These are phyloP conservation scores for Musa itinerans DNA, from an alignment of 176 grass and related monocot species.

Conservation along the genomic window DNA sequence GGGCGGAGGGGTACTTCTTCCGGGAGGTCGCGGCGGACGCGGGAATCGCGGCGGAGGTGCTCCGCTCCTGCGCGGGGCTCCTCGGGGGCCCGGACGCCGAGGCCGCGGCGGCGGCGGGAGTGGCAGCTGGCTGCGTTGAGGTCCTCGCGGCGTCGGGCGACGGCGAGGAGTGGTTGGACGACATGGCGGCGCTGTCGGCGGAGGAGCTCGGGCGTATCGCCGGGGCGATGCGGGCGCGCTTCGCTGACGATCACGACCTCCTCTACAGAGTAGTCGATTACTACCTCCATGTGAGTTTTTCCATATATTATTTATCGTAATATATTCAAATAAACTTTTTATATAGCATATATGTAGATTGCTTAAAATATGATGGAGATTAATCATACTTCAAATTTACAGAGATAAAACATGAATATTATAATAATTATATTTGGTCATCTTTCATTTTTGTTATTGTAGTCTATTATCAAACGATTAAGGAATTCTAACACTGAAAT, in stretches of 20 bases:
- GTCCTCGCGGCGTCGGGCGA: slow-evolving; percentile 31
- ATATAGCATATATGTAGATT: no score
- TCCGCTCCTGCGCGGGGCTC: slow-evolving; percentile 40
- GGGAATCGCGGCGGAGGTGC: slow-evolving; percentile 25
- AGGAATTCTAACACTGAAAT: no score
- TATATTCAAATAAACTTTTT: no score
- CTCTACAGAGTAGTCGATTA: slow-evolving; percentile 70
- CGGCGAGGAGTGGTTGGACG: slow-evolving; percentile 50
- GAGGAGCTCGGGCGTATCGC: slow-evolving; percentile 41
- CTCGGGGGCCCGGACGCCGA: slow-evolving; percentile 34
- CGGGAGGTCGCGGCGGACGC: slow-evolving; percentile 55
- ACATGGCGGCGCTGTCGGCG: slow-evolving; percentile 35
- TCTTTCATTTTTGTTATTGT: no score
- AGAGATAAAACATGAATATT: no score
- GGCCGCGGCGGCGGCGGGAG: slow-evolving; percentile 15
- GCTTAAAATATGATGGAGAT: no score
- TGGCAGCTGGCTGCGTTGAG: slow-evolving; percentile 67
- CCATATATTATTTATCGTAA: no score
- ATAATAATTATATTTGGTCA: no score
- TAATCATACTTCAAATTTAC: no score
- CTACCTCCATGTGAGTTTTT: slow-evolving; percentile 49
- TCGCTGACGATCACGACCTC: slow-evolving; percentile 66
- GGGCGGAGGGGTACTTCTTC: slow-evolving; percentile 72
- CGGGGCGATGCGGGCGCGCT: slow-evolving; percentile 52
- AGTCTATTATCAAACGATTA: no score